Evolutionary conservation across 352 stramenopile genomes (phyloP), one percentile per base, ranked within the genome.

Genomic region (Pythium sukuiense): DNA sequence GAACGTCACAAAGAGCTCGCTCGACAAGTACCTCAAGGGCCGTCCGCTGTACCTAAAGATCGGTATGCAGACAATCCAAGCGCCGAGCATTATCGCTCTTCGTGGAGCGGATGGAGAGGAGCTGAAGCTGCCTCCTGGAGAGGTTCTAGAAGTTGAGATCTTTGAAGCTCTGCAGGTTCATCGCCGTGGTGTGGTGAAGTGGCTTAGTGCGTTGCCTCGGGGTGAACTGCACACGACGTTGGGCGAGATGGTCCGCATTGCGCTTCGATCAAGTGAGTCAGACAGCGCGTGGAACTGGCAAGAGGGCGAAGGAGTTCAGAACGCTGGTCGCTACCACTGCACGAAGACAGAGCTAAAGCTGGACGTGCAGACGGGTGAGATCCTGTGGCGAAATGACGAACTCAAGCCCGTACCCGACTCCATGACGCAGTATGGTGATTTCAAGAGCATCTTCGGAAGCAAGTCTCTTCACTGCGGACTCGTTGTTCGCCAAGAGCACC

Each of bases 381-480:
- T 97, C 66, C 62, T 97, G 54, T 97, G 89, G 89, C 82, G 89
- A 63, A 96, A 97, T 61, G 89, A 96, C 54, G 89, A 96, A 60
- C 69, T 97, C 4, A 96, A 95, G 60, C 89, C 89, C 13, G 84
- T 97, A n/a, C 89, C 88, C 5, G 89, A 96, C 65, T 94, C 86
- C 2, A 97, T 97, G 89, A 93, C 88, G 0, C 89, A 97, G 61
- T 95, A 89, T 55, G 77, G 76, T 16, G 89, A 97, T 54, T 97
- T 95, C 59, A 90, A 88, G 63, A 72, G 73, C 16, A 80, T 94
- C 61, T 96, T 96, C 67, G 88, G 88, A 4, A 92, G 85, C 57
- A 87, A 90, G 55, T 89, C 88, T 24, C 80, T 95, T 56, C 89
- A 97, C 41, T 97, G 89, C 48, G 89, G 89, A 9, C 81, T 97